phyloP scores from a whole-genome alignment of 495 filamentous ascomycete genomes.

The Amphirosellinia nigrospora region DNA sequence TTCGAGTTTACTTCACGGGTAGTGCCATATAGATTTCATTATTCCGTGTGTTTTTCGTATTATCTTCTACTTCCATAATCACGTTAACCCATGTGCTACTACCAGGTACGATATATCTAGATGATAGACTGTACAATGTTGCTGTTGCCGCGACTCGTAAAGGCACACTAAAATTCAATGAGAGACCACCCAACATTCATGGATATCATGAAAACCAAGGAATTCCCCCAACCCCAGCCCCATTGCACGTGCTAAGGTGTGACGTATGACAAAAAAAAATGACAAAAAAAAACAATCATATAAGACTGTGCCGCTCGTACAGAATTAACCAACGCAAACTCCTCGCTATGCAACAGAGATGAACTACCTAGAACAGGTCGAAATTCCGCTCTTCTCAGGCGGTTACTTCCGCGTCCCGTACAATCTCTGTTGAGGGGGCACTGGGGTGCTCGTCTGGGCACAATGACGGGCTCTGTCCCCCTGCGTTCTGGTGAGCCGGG shows the following conservation, averaged over 20 bases:
- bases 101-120: conserved; percentile 11
- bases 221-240: neutral
- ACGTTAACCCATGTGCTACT: neutral
- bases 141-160: conserved; percentile 6
- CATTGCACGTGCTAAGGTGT: neutral
- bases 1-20: neutral
- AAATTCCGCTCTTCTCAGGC: conserved; percentile 1
- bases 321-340: conserved; percentile 12
- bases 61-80: neutral
- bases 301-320: conserved; percentile 3
- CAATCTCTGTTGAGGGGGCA: neutral
- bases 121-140: conserved; percentile 13
- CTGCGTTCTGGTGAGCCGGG: neutral
- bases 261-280: conserved; percentile 11
- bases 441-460: conserved; percentile 30
- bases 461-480: neutral
- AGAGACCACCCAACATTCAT: neutral
- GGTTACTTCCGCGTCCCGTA: neutral
- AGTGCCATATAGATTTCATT: neutral
- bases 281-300: neutral
- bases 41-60: neutral
- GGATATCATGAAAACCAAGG: conserved; percentile 12
- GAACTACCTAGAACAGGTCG: neutral
- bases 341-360: conserved; percentile 19
- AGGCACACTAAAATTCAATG: conserved; percentile 2